Conservation (phyloP, 495 filamentous ascomycete species). For the Trichoderma asperelloides region DNA sequence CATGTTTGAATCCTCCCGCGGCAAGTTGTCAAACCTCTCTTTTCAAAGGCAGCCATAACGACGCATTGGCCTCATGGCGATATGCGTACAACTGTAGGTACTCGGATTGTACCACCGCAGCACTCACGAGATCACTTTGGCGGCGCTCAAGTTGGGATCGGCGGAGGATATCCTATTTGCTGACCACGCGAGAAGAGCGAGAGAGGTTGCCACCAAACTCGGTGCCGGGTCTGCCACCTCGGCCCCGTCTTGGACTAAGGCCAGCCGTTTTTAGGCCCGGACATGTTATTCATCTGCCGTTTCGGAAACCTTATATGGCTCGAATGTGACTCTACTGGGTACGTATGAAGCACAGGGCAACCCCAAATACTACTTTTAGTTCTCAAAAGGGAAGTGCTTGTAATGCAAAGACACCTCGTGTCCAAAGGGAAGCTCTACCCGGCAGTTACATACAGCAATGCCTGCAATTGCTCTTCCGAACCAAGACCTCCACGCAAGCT, state of each 20-base stretch:
- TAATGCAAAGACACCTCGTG: not conserved
- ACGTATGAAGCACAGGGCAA: not conserved
- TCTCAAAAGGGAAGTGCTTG: not conserved
- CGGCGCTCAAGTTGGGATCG: not conserved
- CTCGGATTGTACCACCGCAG: not conserved
- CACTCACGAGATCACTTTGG: not conserved
- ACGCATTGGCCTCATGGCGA: not conserved
- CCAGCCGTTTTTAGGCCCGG: not conserved
- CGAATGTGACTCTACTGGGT: too few relatives aligned
- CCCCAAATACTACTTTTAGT: not conserved
- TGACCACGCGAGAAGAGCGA: not conserved
- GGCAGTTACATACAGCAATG: not conserved
- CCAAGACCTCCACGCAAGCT: not conserved
- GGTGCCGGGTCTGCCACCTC: not conserved
- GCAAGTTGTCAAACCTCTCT: too few relatives aligned
- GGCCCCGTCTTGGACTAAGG: not conserved
- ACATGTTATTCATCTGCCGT: not conserved
- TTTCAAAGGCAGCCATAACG: too few relatives aligned
- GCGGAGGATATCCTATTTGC: not conserved
- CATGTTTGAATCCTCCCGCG: too few relatives aligned
- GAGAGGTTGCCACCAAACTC: not conserved
- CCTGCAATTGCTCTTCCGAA: not conserved
- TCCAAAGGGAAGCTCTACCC: not conserved
- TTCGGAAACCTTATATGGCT: too few relatives aligned
- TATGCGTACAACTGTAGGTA: not conserved